Evolutionary conservation across 441 rosid genomes (phyloP).

Genomic region (Mallotus repandus): DNA sequence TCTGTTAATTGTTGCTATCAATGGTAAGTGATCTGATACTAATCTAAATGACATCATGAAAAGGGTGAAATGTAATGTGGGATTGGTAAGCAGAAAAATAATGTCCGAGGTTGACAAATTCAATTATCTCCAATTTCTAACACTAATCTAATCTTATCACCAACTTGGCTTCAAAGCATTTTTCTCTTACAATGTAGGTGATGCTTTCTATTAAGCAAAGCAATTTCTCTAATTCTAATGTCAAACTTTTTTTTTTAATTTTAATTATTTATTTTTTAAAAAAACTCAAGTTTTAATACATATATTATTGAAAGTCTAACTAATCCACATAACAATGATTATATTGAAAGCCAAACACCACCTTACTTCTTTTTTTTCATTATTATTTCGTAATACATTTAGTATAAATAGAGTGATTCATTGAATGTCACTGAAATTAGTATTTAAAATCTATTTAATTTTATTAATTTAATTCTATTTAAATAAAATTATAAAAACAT

Average conservation of each 20-base stretch:
- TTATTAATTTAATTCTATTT: no score
- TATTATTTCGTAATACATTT: no score
- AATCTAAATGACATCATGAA: not conserved
- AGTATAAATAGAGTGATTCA: no score
- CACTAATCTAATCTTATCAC: not conserved
- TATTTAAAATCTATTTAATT: no score
- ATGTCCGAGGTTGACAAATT: conserved; percentile 26
- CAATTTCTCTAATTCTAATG: conserved; percentile 7
- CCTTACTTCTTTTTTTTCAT: no score
- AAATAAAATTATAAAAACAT: no score
- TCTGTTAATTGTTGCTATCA: conserved; percentile 17
- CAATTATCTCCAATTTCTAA: not conserved
- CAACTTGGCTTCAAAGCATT: conserved; percentile 35
- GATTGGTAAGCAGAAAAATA: conserved; percentile 11
- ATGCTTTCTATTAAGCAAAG: conserved; percentile 24
- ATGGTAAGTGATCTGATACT: conserved; percentile 11
- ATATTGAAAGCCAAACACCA: conserved; percentile 7
- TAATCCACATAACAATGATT: not conserved
- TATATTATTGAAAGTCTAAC: no score
- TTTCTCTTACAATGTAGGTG: conserved; percentile 16
- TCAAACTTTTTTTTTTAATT: no score
- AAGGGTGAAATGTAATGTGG: not conserved
- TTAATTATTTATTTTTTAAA: no score
- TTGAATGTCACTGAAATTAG: no score
- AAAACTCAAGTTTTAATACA: no score